phyloP scores from a whole-genome alignment of 148 eudicot species.

The Rhododendron mucronatum region DNA sequence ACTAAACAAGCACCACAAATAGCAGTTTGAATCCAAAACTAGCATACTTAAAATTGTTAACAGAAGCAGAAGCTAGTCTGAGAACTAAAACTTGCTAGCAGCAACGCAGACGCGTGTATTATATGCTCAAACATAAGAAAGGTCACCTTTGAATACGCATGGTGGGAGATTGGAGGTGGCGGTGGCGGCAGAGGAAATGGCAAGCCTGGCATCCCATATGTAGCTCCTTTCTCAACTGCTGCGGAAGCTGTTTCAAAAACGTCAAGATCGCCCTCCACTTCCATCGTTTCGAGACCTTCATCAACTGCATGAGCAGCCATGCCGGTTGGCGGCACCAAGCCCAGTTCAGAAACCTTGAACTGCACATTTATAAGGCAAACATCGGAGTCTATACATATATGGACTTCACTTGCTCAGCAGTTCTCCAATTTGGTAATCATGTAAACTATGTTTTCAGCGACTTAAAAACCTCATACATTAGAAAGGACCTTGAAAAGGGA shows the following conservation, averaged over 20 bases:
- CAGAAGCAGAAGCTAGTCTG: background rate
- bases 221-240: conserved; percentile 20
- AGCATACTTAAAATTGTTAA: background rate
- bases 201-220: conserved; percentile 18
- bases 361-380: conserved; percentile 20
- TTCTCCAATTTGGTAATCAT: background rate
- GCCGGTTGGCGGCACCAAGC: conserved; percentile 56
- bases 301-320: conserved; percentile 78
- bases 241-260: conserved; percentile 21
- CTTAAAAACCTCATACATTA: background rate
- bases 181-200: conserved; percentile 55
- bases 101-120: background rate
- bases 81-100: background rate
- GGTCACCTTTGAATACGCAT: conserved; percentile 56
- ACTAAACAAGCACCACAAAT: background rate
- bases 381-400: background rate
- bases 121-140: background rate
- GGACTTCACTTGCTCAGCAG: background rate
- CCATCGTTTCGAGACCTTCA: conserved; percentile 49
- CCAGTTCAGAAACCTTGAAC: conserved; percentile 36
- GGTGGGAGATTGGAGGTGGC: conserved; percentile 42
- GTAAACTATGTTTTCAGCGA: background rate
- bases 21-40: background rate
- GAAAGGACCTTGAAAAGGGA: background rate
- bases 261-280: conserved; percentile 36